Conservation (phyloP, 768 basidiomycete species). For the Scleroderma bovista region DNA sequence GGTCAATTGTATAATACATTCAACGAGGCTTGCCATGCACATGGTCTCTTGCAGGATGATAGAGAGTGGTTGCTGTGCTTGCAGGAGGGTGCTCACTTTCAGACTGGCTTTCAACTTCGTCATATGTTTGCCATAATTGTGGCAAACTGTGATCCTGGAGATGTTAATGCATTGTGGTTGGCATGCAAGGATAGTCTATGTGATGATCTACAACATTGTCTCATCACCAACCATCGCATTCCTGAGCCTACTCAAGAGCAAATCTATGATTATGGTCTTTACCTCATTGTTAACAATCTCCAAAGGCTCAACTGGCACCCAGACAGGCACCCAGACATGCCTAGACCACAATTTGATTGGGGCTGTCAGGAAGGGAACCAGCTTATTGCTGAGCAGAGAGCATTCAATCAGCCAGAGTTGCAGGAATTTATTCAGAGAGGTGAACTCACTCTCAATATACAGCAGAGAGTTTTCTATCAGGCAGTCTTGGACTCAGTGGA, state of each 20-base stretch:
- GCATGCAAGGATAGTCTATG: constrained; percentile 31
- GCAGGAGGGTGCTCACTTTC: constrained; percentile 33
- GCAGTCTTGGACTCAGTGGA: constrained; percentile 24
- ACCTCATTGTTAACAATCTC: constrained; percentile 28
- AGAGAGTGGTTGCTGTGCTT: constrained; percentile 40
- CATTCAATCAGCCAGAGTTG: constrained; percentile 5
- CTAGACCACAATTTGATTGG: constrained; percentile 11
- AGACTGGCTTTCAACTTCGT: constrained; percentile 28
- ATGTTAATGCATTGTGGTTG: constrained; percentile 33
- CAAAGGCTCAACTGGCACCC: constrained; percentile 7
- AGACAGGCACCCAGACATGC: constrained; percentile 13
- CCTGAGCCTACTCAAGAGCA: constrained; percentile 25
- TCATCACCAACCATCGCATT: constrained; percentile 10
- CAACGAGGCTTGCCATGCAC: constrained; percentile 34
- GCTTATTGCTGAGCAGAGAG: constrained; percentile 8
- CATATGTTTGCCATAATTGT: constrained; percentile 39
- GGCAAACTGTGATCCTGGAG: constrained; percentile 23
- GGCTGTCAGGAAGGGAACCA: constrained; percentile 8
- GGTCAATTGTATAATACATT: constrained; percentile 26
- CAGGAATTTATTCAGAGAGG: constrained; percentile 2
- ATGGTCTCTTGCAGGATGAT: constrained; percentile 43
- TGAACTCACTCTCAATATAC: constrained; percentile 20
- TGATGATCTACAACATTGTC: constrained; percentile 31
- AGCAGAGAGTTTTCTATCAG: constrained; percentile 25
- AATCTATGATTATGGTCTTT: constrained; percentile 39